Conservation (phyloP, 371 early-diverging fungal species). For the Cokeromyces recurvatus region DNA sequence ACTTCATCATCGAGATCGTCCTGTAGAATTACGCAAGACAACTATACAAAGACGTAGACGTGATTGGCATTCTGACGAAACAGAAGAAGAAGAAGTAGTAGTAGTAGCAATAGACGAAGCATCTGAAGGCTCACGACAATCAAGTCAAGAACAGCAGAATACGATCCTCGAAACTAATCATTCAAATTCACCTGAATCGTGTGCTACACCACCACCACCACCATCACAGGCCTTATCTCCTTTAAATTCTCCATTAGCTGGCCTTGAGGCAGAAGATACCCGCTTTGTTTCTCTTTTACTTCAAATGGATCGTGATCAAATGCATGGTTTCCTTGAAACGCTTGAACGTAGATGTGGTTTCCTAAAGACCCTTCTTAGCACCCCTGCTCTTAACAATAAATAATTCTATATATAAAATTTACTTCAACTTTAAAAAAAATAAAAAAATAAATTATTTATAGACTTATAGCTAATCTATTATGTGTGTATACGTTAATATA, state of each 20-base stretch:
- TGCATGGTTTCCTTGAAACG: slow-evolving; percentile 44
- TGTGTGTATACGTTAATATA: too few relatives aligned
- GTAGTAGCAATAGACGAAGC: not conserved
- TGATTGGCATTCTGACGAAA: slow-evolving; percentile 20
- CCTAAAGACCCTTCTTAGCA: slow-evolving; percentile 16
- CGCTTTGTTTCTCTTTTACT: slow-evolving; percentile 40
- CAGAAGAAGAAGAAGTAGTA: not conserved
- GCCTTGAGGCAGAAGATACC: slow-evolving; percentile 28
- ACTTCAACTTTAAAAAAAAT: too few relatives aligned
- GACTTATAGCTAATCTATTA: too few relatives aligned
- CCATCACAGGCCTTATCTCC: slow-evolving; percentile 1
- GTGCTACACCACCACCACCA: not conserved
- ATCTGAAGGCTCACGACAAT: not conserved
- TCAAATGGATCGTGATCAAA: slow-evolving; percentile 49
- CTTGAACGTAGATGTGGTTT: slow-evolving; percentile 41
- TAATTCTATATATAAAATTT: too few relatives aligned
- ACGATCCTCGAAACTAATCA: not conserved
- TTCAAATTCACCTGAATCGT: not conserved
- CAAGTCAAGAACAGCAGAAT: not conserved
- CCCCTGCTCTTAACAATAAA: not conserved
- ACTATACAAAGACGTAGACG: slow-evolving; percentile 29
- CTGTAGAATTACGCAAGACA: slow-evolving; percentile 26
- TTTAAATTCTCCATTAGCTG: slow-evolving; percentile 5
- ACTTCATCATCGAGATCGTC: slow-evolving; percentile 26
- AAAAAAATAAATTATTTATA: too few relatives aligned